These are phyloP conservation scores for Sphaerostilbella broomeana DNA, from an alignment of 2,329 filamentous ascomycete genomes.

Conservation along the genomic window DNA sequence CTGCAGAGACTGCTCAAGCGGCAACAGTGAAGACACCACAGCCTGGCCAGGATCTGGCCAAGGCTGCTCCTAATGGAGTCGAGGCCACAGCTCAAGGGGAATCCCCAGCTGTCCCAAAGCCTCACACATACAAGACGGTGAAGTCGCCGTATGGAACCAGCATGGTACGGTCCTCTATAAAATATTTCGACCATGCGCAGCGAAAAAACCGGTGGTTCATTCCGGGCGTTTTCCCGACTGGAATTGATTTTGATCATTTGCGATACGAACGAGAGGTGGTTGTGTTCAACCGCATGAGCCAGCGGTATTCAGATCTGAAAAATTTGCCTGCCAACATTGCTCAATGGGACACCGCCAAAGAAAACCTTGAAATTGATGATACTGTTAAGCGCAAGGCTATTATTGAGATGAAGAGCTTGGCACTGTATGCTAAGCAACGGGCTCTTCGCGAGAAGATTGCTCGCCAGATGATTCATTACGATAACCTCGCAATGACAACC, in stretches of 20 bases:
- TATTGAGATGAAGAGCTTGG: constrained; percentile 91
- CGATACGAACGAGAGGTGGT: constrained; percentile 82
- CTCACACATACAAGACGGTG: constrained; percentile 62
- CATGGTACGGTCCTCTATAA: constrained; percentile 54
- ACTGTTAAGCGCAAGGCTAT: constrained; percentile 80
- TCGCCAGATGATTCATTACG: constrained; percentile 87
- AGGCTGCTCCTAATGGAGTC: constrained; percentile 31
- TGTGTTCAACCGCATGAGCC: constrained; percentile 82
- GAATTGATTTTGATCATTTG: constrained; percentile 79
- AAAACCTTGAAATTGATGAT: constrained; percentile 64
- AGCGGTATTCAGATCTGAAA: constrained; percentile 78
- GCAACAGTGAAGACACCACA: constrained; percentile 26
- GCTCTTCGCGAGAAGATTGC: constrained; percentile 80
- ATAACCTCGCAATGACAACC: constrained; percentile 94
- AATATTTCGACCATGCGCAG: constrained; percentile 70
- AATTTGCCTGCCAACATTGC: constrained; percentile 77
- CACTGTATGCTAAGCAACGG: constrained; percentile 81
- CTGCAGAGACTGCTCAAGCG: constrained; percentile 38
- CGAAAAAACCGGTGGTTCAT: constrained; percentile 74
- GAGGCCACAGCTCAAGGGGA: constrained; percentile 30
- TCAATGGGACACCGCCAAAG: constrained; percentile 75
- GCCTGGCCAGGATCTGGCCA: constrained; percentile 28
- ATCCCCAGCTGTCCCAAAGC: constrained; percentile 29
- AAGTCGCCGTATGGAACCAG: constrained; percentile 62
- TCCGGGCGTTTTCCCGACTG: constrained; percentile 80